Percentiles rank a stretch among this genome's conserved stretches.
These are phyloP conservation scores for Kluyveromyces starmeri DNA, from an alignment of 805 yeast genomes.

Conservation along the genomic window DNA sequence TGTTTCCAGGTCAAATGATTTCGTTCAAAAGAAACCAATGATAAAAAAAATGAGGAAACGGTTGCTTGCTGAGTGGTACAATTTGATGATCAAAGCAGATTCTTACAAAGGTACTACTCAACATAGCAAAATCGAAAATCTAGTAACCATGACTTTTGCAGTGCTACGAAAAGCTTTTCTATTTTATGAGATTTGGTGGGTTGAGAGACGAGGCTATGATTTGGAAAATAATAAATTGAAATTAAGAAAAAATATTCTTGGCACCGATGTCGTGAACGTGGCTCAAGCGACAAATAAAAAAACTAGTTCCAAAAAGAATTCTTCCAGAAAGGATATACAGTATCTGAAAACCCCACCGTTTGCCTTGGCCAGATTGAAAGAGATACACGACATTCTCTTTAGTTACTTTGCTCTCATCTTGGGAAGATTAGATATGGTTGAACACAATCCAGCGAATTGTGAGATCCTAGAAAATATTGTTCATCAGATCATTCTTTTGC, in stretches of 20 bases:
- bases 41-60: slow-evolving; percentile 59
- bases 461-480: slow-evolving; percentile 55
- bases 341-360: slow-evolving; percentile 47
- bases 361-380: slow-evolving; percentile 54
- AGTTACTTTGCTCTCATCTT: slow-evolving; percentile 57
- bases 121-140: slow-evolving; percentile 47
- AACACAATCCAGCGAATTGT: slow-evolving; percentile 63
- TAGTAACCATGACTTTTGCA: slow-evolving; percentile 57
- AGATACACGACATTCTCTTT: slow-evolving; percentile 50
- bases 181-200: slow-evolving; percentile 65
- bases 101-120: slow-evolving; percentile 60
- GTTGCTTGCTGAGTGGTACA: slow-evolving; percentile 73
- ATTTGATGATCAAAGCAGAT: slow-evolving; percentile 65
- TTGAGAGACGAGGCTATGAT: slow-evolving; percentile 44
- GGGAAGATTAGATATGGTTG: slow-evolving; percentile 73
- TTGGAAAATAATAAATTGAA: slow-evolving; percentile 12
- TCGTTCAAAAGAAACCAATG: slow-evolving; percentile 53
- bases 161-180: slow-evolving; percentile 55
- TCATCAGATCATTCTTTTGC: slow-evolving; percentile 57
- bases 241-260: background rate
- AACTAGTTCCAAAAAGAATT: background rate
- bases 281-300: background rate
- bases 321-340: slow-evolving; percentile 29
- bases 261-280: background rate
- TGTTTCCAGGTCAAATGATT: slow-evolving; percentile 61